Evolutionary conservation across 208 protist genomes (phyloP), one percentile per base, ranked within the genome.

Genomic region (Acanthamoeba culbertsoni): DNA sequence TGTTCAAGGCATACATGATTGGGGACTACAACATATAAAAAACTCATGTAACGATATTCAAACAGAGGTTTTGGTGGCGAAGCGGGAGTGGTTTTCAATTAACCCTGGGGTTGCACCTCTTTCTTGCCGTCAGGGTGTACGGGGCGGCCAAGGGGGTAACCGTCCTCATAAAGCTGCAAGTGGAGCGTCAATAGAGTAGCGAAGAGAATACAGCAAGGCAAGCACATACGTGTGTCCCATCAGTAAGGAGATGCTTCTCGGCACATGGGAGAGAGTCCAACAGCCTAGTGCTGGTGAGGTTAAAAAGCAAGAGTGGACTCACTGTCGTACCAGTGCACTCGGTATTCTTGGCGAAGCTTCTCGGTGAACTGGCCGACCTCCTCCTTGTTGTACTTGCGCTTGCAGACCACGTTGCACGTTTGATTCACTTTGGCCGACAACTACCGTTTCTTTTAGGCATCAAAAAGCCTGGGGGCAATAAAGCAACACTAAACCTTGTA

Each of bases 401-500:
- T 96, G 94, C 95, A 96, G 12, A 33, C 31, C 45, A 65, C 59
- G 31, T 55, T 68, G 23, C 35, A n/a, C 8, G 14, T 77, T 10
- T 51, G 31, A 20, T 91, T 75, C 23, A 91, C 48, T 20, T 91
- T 91, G 84, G 35, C 37, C 12, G 31, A 10, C 12, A 71, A 18
- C 40, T 48, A 88, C 23, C 23, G 55, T 26, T 63, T 26, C 23
- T 23, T 26, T 63, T 26, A 63, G 55, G 55, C 23, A 63, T 26
- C 23, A 63, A 63, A 26, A 26, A 26, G 55, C 55, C 23, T 63
- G 23, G 23, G 26, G 23, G 26, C 26, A 63, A 26, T 63, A 26
- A 63, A 26, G 23, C 26, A 26, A 63, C 23, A 26, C 55, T 63
- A 26, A 26, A 98, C 94, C 59, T 97, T 68, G 92, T 98, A 99